Evolutionary conservation across 1,284 basidiomycete species (phyloP), one percentile per base, ranked within the genome.

Genomic region (Cystobasidium pallidum): DNA sequence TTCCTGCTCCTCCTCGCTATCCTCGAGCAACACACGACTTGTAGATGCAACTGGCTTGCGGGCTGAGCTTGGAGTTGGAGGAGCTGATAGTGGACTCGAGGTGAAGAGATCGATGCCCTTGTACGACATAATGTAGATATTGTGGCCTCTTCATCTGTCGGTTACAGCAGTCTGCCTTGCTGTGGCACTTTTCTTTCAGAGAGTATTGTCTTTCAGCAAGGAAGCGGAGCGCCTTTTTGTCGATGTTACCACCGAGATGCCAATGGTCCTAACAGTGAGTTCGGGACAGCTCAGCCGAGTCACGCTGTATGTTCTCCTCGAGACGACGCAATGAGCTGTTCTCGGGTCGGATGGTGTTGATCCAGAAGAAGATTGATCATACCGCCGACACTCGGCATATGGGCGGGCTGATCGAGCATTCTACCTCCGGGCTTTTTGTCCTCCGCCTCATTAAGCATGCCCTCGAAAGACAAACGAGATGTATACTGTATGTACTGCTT

Each of bases 401-500:
- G n/a, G 13, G 13, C 13, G 13, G 21, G 43, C 17, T 57, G 54
- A 57, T 57, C 54, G 51, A 36, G 54, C 2, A 34, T 34, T 34
- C 36, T 34, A 36, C 10, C 10, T 1, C 11, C 54, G 11, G 34
- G 54, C 32, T 32, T 32, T n/a, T 34, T 57, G 28, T 13, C 26
- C 39, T 45, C 4, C 28, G 36, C 39, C 15, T 43, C n/a, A 55
- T 49, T 26, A 45, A 58, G 28, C 3, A 71, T 62, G 43, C 32
- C 54, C 7, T 63, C 59, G 13, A 71, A 71, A 34, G 68, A 71
- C 61, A 71, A 71, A 41, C 58, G 68, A 15, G 68, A 71, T 57
- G 68, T 71, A 11, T 71, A 71, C 39, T 71, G 68, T 64, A 64
- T 30, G 49, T 21, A n/a, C n/a, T n/a, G n/a, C n/a, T n/a, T n/a